Percentiles rank a stretch among this genome's conserved stretches.
These are phyloP conservation scores for Ampelocalamus luodianensis DNA, from an alignment of 176 grass and related monocot genomes.

Conservation along the genomic window DNA sequence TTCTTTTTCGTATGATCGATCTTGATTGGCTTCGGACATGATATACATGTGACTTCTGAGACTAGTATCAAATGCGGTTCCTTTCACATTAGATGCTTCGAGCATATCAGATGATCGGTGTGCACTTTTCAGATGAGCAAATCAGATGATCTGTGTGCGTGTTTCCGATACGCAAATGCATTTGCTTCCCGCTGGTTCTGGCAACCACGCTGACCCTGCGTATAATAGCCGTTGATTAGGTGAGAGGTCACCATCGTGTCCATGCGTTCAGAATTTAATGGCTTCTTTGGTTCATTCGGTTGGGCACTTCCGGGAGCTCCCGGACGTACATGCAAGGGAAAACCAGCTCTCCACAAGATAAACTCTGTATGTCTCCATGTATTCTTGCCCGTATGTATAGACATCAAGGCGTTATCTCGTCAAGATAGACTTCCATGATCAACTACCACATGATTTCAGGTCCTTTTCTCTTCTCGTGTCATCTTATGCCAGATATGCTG, in stretches of 20 bases:
- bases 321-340: not conserved
- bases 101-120: not conserved
- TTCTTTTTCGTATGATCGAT: slow-evolving; percentile 6
- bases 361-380: not conserved
- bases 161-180: not conserved
- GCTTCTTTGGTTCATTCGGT: not conserved
- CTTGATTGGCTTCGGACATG: not conserved
- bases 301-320: slow-evolving; percentile 3
- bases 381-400: slow-evolving; percentile 51
- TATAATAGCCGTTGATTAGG: slow-evolving; percentile 25
- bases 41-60: too few species aligned
- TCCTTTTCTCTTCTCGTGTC: slow-evolving; percentile 25
- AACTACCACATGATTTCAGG: slow-evolving; percentile 34
- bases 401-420: slow-evolving; percentile 60
- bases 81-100: not conserved
- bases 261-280: slow-evolving; percentile 29
- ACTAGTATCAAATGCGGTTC: too few species aligned
- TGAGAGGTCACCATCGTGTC: slow-evolving; percentile 4
- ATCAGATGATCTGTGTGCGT: not conserved
- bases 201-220: slow-evolving; percentile 24
- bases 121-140: not conserved
- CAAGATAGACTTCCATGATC: slow-evolving; percentile 37
- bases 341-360: slow-evolving; percentile 10
- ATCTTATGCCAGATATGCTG: slow-evolving; percentile 13
- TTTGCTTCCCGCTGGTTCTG: slow-evolving; percentile 5